phyloP scores from a whole-genome alignment of 345 rosid genomes.

The Acer negundo region DNA sequence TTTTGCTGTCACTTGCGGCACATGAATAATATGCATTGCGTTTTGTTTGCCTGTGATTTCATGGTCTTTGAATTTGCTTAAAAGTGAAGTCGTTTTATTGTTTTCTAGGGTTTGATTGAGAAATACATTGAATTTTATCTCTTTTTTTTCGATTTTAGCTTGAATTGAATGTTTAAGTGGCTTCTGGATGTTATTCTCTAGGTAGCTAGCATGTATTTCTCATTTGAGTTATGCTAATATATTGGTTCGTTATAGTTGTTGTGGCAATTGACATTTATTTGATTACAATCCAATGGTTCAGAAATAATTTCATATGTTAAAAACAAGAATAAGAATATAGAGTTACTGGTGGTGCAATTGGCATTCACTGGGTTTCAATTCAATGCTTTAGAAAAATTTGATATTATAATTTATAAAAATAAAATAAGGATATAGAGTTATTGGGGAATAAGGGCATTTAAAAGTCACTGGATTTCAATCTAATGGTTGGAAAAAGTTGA shows the following conservation, averaged over 20 bases:
- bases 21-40: background rate
- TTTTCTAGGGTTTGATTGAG: conserved; percentile 16
- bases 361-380: too few relatives aligned
- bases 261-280: too few relatives aligned
- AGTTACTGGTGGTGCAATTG: background rate
- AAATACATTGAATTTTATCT: background rate
- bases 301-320: background rate
- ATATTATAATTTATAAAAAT: too few relatives aligned
- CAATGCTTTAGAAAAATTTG: too few relatives aligned
- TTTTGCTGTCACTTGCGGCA: background rate
- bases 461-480: too few relatives aligned
- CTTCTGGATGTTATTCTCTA: background rate
- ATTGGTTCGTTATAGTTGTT: background rate
- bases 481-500: too few relatives aligned
- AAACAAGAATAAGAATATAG: too few relatives aligned
- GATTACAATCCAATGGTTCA: background rate
- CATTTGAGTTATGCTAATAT: background rate
- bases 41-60: background rate
- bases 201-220: background rate
- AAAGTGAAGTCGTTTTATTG: background rate
- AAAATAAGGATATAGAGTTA: too few relatives aligned
- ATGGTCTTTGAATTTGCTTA: background rate
- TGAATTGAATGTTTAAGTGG: conserved; percentile 10
- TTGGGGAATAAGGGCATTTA: too few relatives aligned
- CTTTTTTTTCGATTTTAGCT: background rate